Base-by-base conservation (phyloP, 1,284 basidiomycete genomes). In the Tilletia indica region DNA sequence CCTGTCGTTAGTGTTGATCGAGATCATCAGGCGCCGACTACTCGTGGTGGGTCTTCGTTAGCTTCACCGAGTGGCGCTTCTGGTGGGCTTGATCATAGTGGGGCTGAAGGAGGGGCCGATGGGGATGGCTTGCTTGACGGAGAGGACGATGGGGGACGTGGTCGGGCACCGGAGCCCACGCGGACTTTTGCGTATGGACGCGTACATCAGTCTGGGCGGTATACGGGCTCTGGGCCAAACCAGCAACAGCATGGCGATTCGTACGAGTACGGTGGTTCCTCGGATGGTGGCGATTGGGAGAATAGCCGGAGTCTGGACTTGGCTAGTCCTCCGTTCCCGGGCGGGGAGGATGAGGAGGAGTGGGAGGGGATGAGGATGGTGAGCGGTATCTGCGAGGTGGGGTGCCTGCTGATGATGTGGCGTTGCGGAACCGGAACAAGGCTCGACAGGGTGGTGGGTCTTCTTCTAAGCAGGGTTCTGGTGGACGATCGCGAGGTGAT, bases 211-310 rank as follows among this genome's bases (percentile, higher is more conserved):
- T 34, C 25, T 31, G 58, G 58, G 12, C 58, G 58, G 58, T 19
- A 63, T 54, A 21, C 51, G 19, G n/a, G 42, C 42, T 14, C 42
- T 45, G 42, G 42, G 9, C 14, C 42, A 8, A 14, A 14, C 6
- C 42, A 8, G 6, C 42, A 45, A 45, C 42, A 54, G 51, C 25
- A 2, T 31, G 34, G 36, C 51, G 58, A 63, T 19, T 63, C 58
- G 25, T 63, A 63, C 58, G 58, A 63, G 8, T 5, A 21, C 19
- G 58, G 58, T 25, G 25, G 25, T 31, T 31, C 25, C 25, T 63
- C 58, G 19, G 58, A 63, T 36, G 58, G 58, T 9, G 51, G 51
- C 16, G 58, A 34, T 38, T 63, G 58, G 58, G 58, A 63, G n/a
- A 63, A 63, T 19, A 25, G 25, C 19, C 16, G 16, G 5, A 38